These are phyloP conservation scores for Xylaria longipes DNA, from an alignment of 495 filamentous ascomycete genomes.

Conservation along the genomic window DNA sequence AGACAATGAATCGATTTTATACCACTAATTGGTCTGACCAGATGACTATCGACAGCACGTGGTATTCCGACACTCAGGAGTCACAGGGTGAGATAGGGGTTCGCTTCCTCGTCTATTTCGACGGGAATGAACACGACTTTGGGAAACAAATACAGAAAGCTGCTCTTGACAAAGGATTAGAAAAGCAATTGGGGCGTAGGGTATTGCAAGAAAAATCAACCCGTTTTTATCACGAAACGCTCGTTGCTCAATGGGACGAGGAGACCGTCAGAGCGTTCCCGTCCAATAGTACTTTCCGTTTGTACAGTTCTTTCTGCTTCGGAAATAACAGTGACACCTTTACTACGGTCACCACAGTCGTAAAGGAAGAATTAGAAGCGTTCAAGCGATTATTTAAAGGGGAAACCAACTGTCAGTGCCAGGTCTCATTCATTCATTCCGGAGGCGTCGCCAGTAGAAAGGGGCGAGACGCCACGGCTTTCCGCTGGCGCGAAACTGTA, in stretches of 20 bases:
- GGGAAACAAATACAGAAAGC: neutral
- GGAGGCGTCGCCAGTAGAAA: neutral
- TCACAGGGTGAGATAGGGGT: neutral
- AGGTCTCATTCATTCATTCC: neutral
- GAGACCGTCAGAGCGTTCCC: constrained; percentile 34
- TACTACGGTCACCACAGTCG: neutral
- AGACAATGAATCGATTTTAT: constrained; percentile 34
- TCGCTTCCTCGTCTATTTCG: neutral
- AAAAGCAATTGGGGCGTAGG: constrained; percentile 35
- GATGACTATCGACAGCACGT: constrained; percentile 39
- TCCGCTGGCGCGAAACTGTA: neutral
- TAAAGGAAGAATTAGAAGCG: neutral
- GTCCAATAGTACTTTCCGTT: constrained; percentile 22
- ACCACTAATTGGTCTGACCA: constrained; percentile 24
- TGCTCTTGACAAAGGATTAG: constrained; percentile 6
- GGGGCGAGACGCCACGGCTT: neutral
- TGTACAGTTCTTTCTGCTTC: neutral
- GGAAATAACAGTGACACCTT: neutral
- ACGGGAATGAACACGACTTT: neutral
- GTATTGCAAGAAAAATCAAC: constrained; percentile 34
- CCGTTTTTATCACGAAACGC: constrained; percentile 41
- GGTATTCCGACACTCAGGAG: constrained; percentile 33
- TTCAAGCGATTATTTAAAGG: neutral
- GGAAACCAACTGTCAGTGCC: neutral
- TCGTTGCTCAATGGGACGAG: constrained; percentile 40